These are phyloP conservation scores for Suillus subalutaceus DNA, from an alignment of 768 basidiomycete genomes.

Conservation along the genomic window DNA sequence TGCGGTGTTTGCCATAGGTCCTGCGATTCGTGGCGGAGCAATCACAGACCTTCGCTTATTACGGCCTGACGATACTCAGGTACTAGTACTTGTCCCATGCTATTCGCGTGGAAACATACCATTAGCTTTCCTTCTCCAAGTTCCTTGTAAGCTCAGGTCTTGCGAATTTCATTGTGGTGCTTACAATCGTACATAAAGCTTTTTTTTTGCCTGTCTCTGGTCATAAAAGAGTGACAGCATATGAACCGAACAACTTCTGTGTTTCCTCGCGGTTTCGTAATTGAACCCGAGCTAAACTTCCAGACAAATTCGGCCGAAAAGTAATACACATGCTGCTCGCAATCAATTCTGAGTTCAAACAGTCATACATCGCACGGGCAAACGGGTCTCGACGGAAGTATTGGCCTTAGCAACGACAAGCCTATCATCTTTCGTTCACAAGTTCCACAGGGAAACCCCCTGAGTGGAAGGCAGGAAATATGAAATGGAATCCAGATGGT, in stretches of 20 bases:
- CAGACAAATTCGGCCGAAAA: constrained; percentile 19
- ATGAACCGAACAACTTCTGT: constrained; percentile 14
- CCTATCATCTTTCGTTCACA: not conserved
- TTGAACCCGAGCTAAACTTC: constrained; percentile 16
- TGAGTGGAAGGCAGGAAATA: constrained; percentile 3
- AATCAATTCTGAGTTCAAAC: constrained; percentile 19
- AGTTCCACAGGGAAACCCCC: constrained; percentile 2
- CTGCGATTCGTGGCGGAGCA: constrained; percentile 22
- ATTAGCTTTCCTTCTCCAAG: not conserved
- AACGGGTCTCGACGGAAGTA: constrained; percentile 7
- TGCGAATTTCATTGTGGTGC: not conserved
- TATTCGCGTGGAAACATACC: constrained; percentile 6
- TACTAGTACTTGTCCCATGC: constrained; percentile 17
- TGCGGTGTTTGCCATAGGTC: constrained; percentile 12
- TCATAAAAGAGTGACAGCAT: constrained; percentile 12
- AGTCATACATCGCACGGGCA: constrained; percentile 19
- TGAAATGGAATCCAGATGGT: not conserved
- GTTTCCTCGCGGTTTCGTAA: constrained; percentile 18
- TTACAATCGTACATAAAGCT: constrained; percentile 17
- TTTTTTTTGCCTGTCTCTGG: constrained; percentile 11
- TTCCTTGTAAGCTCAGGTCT: constrained; percentile 9
- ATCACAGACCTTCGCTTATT: constrained; percentile 26
- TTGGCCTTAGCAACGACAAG: constrained; percentile 10
- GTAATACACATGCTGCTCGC: constrained; percentile 17
- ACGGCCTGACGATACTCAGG: constrained; percentile 29